Base-by-base conservation (phyloP, 2,329 filamentous ascomycete genomes). In the Trichoderma brevicompactum region DNA sequence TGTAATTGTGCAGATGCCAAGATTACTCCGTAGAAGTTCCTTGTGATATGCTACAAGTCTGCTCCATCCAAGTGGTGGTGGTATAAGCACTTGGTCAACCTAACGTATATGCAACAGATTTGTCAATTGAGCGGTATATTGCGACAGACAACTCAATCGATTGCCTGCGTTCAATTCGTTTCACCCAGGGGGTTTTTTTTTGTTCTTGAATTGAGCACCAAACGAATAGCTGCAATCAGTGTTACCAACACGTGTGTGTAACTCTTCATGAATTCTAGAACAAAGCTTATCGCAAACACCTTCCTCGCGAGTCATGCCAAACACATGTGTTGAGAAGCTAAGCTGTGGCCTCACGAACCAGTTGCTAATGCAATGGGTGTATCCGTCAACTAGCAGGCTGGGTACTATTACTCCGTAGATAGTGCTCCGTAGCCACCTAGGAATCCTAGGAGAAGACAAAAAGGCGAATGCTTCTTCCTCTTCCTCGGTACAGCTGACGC, bases 241-340 rank as follows among this genome's bases (percentile, higher is more conserved):
- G 5, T 17, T 15, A 23, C 36, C 10, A 32, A 17, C 55, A n/a
- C 55, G 55, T 44, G 48, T 19, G 12, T 43, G 19, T 41, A 23
- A 36, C 7, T 17, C n/a, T 34, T 34, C 40, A 23, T 41, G 36
- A 49, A 61, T 61, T 61, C 58, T 41, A 61, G 58, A 61, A 61
- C 58, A 49, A 61, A 36, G 41, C 58, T 61, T 61, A 61, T 61
- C 58, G 23, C 48, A 50, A 13, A 50, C 46, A 19, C 46, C 15
- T 41, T 36, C 15, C 8, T 50, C 46, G 34, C 58, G 58, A 61
- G 58, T 61, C 58, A 61, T 61, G 58, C 2, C 23, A 28, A 34
- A 46, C 58, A 23, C 36, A 50, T 61, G 19, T 50, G 44, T 50
- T 50, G 46, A 52, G 46, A 43, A 61, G 58, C 46, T 41, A 61